Evolutionary conservation across 805 yeast genomes (phyloP), one percentile per base, ranked within the genome.

Genomic region (Saccharomycopsis oosterbeekiorum): DNA sequence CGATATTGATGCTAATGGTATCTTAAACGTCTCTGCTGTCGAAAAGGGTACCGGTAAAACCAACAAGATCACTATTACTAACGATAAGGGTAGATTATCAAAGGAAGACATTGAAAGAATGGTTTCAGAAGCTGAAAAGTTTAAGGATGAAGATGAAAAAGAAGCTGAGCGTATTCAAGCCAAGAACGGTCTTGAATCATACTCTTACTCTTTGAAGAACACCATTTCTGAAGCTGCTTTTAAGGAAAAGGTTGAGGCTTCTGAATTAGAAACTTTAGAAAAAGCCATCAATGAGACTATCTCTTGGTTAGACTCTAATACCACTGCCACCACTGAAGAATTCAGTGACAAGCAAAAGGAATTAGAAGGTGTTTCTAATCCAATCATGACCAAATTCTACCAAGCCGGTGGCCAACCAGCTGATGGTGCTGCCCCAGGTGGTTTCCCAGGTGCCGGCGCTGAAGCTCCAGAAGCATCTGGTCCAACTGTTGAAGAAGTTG

Each of bases 31-130:
- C 63, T 86, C 96, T 69, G 97, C 97, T 64, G 82, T 92, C 69
- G 98, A 92, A 83, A 93, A 93, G 84, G 97, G 97, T 81, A 93
- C 97, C 67, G 98, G 97, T 82, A 93, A 92, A 84, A 80, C 96
- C 69, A 91, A 88, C 82, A 87, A 93, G 86, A 93, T 92, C 74
- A 92, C 97, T 76, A 93, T 92, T 78, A 92, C 97, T 78, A 93
- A 92, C 82, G 97, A 92, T 78, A 93, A 92, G 83, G 98, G 98
- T 79, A 91, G 97, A 84, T 83, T 92, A 74, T 89, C 97, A 67
- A 89, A 91, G 84, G 97, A 92, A 77, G 97, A 92, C 74, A 92
- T 92, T 71, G 97, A 93, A 81, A 88, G 93, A 79, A 92, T 92
- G 98, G 97, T 93, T 67, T 79, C 89, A 67, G 97, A 93, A 78